Evolutionary conservation across 805 yeast genomes (phyloP).

Genomic region (Candida incommunis): DNA sequence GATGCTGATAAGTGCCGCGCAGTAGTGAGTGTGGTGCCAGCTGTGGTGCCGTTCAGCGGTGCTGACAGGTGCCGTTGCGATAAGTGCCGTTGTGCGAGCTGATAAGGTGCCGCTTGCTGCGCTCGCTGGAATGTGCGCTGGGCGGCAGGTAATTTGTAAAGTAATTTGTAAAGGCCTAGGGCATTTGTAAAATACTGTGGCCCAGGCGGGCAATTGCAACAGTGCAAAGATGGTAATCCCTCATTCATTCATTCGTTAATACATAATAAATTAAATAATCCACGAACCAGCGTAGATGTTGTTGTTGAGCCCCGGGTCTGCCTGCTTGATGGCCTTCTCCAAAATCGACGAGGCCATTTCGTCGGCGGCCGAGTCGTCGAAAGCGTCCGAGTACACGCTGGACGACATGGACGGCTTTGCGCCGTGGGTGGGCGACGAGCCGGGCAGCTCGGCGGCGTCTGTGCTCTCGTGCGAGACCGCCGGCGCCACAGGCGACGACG

Average conservation of each 20-base stretch:
- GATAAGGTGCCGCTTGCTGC: too few relatives aligned
- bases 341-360: conserved; percentile 1
- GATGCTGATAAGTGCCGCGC: too few relatives aligned
- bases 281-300: conserved; percentile 1
- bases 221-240: too few relatives aligned
- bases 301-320: neutral
- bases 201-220: too few relatives aligned
- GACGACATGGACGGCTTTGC: neutral
- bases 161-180: too few relatives aligned
- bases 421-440: neutral
- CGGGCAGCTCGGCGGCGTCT: neutral
- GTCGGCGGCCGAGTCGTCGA: conserved; percentile 1
- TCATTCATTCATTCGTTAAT: neutral
- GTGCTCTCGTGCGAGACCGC: neutral
- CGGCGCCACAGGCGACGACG: neutral
- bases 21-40: too few relatives aligned
- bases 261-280: neutral
- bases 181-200: too few relatives aligned
- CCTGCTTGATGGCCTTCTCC: neutral
- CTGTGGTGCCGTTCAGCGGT: too few relatives aligned
- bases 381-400: neutral
- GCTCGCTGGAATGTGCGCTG: too few relatives aligned
- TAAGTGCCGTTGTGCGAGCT: too few relatives aligned
- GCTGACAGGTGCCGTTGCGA: too few relatives aligned
- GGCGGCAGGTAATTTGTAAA: too few relatives aligned